Evolutionary conservation across 768 basidiomycete genomes (phyloP).

Genomic region (Tephrocybe sp.): DNA sequence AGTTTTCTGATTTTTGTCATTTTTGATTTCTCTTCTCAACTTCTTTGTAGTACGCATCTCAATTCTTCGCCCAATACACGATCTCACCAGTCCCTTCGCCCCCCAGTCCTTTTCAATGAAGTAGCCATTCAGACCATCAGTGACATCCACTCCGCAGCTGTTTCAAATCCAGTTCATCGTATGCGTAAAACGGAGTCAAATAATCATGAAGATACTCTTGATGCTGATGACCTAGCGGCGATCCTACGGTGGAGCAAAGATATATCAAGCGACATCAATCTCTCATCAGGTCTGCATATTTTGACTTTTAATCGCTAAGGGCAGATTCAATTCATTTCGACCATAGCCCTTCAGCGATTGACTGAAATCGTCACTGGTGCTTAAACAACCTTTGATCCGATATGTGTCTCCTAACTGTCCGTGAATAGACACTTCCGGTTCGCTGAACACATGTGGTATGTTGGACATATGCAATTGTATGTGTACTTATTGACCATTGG

Average conservation of each 20-base stretch:
- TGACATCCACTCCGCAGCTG: constrained; percentile 33
- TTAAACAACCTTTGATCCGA: neutral
- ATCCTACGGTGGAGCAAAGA: constrained; percentile 77
- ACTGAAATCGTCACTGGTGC: constrained; percentile 72
- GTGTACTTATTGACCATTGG: neutral
- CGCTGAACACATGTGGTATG: constrained; percentile 61
- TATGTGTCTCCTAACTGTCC: neutral
- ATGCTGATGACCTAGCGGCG: constrained; percentile 61
- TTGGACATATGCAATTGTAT: neutral
- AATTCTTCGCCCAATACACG: constrained; percentile 44
- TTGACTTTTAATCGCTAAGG: neutral
- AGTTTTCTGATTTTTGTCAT: constrained; percentile 17
- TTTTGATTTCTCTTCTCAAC: neutral
- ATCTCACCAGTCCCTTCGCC: constrained; percentile 49
- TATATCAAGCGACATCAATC: constrained; percentile 71
- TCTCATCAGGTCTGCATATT: constrained; percentile 50
- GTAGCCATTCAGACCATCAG: constrained; percentile 60
- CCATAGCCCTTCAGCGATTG: constrained; percentile 58
- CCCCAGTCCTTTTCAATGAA: constrained; percentile 56
- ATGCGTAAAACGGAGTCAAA: constrained; percentile 32
- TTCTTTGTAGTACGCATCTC: constrained; percentile 47
- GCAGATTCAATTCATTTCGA: neutral
- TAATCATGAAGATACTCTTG: constrained; percentile 57
- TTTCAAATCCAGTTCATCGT: constrained; percentile 26
- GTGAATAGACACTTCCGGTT: constrained; percentile 57